These are phyloP conservation scores for Flammula alnicola DNA, from an alignment of 1,284 basidiomycete genomes.

Conservation along the genomic window DNA sequence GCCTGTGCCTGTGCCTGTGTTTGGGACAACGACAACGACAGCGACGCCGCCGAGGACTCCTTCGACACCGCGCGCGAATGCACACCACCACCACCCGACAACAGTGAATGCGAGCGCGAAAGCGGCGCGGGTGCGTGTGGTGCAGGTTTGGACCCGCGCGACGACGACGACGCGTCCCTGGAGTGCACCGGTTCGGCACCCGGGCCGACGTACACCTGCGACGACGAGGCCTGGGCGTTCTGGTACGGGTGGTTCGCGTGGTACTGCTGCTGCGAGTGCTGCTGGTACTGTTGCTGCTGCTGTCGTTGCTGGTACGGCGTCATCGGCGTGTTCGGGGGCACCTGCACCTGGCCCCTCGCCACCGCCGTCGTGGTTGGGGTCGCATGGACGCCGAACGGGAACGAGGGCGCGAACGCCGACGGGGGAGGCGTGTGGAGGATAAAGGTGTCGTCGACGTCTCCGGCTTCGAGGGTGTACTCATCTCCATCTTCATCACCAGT, in stretches of 20 bases:
- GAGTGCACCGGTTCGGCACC: neutral
- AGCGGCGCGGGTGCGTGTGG: neutral
- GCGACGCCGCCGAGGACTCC: neutral
- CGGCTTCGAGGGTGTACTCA: neutral
- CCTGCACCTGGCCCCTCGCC: neutral
- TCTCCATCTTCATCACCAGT: conserved; percentile 2
- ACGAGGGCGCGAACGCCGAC: neutral
- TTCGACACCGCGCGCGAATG: conserved; percentile 5
- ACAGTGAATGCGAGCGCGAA: conserved; percentile 3
- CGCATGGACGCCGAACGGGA: neutral
- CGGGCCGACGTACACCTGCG: conserved; percentile 33
- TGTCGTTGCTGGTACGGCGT: conserved; percentile 2
- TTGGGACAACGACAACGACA: neutral
- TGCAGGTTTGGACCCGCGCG: no score
- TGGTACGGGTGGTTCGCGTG: neutral
- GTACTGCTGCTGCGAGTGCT: no score
- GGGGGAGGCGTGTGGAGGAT: neutral
- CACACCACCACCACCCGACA: neutral
- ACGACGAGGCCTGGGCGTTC: conserved; percentile 15
- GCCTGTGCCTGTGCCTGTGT: neutral
- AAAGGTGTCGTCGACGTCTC: conserved; percentile 6
- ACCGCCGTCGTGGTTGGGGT: neutral
- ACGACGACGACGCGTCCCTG: neutral
- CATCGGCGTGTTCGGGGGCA: neutral
- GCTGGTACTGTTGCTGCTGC: no score